Percentiles rank a stretch among this genome's conserved stretches.
These are phyloP conservation scores for Trichophyton benhamiae DNA, from an alignment of 2,329 filamentous ascomycete species.

Conservation along the genomic window DNA sequence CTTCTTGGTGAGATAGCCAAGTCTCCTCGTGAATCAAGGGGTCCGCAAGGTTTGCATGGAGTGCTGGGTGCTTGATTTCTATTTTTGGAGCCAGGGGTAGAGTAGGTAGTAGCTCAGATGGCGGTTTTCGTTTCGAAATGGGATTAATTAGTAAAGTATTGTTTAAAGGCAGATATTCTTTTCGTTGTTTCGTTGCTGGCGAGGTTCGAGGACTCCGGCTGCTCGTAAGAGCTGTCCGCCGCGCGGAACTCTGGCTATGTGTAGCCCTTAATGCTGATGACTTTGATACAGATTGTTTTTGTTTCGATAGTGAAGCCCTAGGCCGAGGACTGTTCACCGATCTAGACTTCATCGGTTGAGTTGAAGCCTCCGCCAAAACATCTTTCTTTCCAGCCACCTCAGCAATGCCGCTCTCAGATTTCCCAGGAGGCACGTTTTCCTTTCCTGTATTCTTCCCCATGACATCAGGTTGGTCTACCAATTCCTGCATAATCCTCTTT, in stretches of 20 bases:
- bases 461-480: slow-evolving; percentile 33
- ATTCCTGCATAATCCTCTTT: slow-evolving; percentile 29
- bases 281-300: not conserved
- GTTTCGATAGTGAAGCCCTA: not conserved
- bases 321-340: not conserved
- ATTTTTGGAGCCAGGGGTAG: not conserved
- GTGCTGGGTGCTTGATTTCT: slow-evolving; percentile 36
- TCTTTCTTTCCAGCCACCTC: not conserved
- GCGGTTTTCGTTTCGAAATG: slow-evolving; percentile 14
- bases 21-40: slow-evolving; percentile 51
- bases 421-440: slow-evolving; percentile 48
- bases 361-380: not conserved
- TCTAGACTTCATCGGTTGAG: not conserved
- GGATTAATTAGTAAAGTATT: not conserved
- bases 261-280: not conserved
- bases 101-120: slow-evolving; percentile 15
- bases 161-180: not conserved
- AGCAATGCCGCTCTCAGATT: slow-evolving; percentile 3
- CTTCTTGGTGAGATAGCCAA: slow-evolving; percentile 51
- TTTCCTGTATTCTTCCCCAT: slow-evolving; percentile 46
- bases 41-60: slow-evolving; percentile 42
- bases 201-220: not conserved
- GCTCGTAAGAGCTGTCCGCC: not conserved
- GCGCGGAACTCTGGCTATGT: not conserved
- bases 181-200: not conserved